Percentiles rank a stretch among this genome's conserved stretches.
These are phyloP conservation scores for Jimgerdemannia flammicorona DNA, from an alignment of 192 early-diverging fungal genomes.

Conservation along the genomic window DNA sequence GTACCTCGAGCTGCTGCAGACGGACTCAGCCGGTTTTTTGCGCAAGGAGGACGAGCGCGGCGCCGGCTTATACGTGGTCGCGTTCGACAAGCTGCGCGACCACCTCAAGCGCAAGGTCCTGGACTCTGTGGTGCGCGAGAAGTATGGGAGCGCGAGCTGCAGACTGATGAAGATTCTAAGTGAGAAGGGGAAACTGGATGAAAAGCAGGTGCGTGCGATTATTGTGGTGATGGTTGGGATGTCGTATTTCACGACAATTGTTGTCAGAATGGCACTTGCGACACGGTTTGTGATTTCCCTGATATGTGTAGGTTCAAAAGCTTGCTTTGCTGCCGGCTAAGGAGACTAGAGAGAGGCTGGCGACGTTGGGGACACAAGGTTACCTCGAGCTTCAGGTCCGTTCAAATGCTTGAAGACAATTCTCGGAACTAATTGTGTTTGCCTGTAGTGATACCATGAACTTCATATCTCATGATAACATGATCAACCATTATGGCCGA, in stretches of 20 bases:
- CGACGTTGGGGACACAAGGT: conserved; percentile 44
- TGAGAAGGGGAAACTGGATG: conserved; percentile 74
- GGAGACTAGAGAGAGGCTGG: conserved; percentile 54
- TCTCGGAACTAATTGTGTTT: background rate
- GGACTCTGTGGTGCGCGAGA: conserved; percentile 50
- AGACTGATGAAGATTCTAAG: conserved; percentile 64
- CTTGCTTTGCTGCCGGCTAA: conserved; percentile 64
- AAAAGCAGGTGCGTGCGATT: conserved; percentile 41
- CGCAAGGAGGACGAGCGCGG: conserved; percentile 53
- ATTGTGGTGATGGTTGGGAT: background rate
- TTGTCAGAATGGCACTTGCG: background rate
- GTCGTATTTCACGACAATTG: background rate
- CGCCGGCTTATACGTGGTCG: conserved; percentile 54
- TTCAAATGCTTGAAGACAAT: background rate
- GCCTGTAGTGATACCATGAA: no score
- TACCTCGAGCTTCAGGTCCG: conserved; percentile 33
- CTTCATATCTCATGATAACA: background rate
- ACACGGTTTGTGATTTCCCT: background rate
- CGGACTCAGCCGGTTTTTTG: conserved; percentile 51
- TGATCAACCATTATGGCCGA: conserved; percentile 30
- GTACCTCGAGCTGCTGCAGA: conserved; percentile 56
- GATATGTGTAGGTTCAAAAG: conserved; percentile 39
- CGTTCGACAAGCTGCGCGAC: conserved; percentile 50
- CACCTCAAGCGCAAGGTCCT: conserved; percentile 53
- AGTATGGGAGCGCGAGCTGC: conserved; percentile 54